phyloP scores from a whole-genome alignment of 2,329 filamentous ascomycete species.

The Annulohypoxylon truncatum region DNA sequence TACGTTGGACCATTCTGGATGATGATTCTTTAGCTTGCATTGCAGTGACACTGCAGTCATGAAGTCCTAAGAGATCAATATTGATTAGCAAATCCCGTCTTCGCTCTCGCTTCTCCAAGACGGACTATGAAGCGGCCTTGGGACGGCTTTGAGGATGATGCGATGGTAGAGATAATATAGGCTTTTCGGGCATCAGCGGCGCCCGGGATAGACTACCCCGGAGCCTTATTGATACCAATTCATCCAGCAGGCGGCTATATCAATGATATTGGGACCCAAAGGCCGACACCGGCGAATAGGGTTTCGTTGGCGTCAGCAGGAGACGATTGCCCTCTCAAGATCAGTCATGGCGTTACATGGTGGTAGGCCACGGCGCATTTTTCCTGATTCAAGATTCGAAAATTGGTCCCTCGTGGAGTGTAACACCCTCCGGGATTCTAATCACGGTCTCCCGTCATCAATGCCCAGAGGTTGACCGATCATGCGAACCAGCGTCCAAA shows the following conservation, averaged over 20 bases:
- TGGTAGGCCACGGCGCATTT: conserved; percentile 20
- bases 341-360: conserved; percentile 21
- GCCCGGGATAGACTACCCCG: conserved; percentile 13
- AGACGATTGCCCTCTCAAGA: conserved; percentile 7
- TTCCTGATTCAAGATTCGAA: conserved; percentile 12
- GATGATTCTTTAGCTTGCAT: conserved; percentile 75
- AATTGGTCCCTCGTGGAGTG: conserved; percentile 11
- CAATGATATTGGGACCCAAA: neutral
- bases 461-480: conserved; percentile 15
- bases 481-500: conserved; percentile 7
- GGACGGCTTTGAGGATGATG: conserved; percentile 7
- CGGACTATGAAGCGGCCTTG: neutral
- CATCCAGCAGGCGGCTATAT: conserved; percentile 20
- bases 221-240: conserved; percentile 12
- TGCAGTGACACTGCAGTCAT: conserved; percentile 78
- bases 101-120: neutral
- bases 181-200: conserved; percentile 8
- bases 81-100: conserved; percentile 37
- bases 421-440: conserved; percentile 6
- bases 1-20: conserved; percentile 82
- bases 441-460: conserved; percentile 11
- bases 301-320: conserved; percentile 29
- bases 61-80: conserved; percentile 67
- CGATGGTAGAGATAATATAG: conserved; percentile 11
- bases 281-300: conserved; percentile 14